Conservation (phyloP, 2,329 filamentous ascomycete species). For the Periconia digitata region DNA sequence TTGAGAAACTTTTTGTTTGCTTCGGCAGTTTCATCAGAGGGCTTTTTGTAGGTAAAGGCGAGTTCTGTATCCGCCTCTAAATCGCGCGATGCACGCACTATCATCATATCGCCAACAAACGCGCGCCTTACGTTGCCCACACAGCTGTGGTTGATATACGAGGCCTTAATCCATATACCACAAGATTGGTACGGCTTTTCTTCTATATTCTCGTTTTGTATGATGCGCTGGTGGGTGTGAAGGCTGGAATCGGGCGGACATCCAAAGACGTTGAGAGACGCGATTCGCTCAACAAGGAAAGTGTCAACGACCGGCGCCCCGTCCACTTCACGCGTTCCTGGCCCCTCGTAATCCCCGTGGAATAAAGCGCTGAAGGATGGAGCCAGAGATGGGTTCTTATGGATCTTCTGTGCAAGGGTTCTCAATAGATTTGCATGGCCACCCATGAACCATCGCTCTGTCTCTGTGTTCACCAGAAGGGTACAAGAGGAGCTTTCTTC, state of each 20-base stretch:
- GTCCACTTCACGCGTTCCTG: constrained; percentile 31
- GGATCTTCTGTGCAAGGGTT: constrained; percentile 50
- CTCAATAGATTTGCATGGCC: constrained; percentile 47
- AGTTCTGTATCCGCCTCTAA: constrained; percentile 18
- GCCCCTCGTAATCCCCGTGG: constrained; percentile 45
- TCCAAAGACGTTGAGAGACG: constrained; percentile 50
- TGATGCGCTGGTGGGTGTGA: constrained; percentile 9
- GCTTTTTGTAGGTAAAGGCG: constrained; percentile 14
- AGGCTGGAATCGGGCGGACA: constrained; percentile 23
- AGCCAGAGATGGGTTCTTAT: constrained; percentile 42
- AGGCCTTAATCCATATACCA: constrained; percentile 45
- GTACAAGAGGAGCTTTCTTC: constrained; percentile 14
- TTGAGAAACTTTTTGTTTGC: too few species aligned
- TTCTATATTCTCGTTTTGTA: constrained; percentile 5
- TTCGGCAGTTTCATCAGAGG: too few species aligned
- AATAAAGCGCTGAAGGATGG: constrained; percentile 36
- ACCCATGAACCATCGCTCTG: constrained; percentile 36
- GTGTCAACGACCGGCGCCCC: constrained; percentile 49
- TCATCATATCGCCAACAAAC: constrained; percentile 43
- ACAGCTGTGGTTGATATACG: constrained; percentile 51
- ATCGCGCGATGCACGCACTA: constrained; percentile 45
- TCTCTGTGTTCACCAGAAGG: constrained; percentile 45
- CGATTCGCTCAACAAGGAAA: constrained; percentile 51
- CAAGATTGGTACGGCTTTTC: constrained; percentile 10
- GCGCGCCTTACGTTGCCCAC: constrained; percentile 39